Conservation (phyloP, 2,329 filamentous ascomycete genomes). For the Monilinia fructicola region DNA sequence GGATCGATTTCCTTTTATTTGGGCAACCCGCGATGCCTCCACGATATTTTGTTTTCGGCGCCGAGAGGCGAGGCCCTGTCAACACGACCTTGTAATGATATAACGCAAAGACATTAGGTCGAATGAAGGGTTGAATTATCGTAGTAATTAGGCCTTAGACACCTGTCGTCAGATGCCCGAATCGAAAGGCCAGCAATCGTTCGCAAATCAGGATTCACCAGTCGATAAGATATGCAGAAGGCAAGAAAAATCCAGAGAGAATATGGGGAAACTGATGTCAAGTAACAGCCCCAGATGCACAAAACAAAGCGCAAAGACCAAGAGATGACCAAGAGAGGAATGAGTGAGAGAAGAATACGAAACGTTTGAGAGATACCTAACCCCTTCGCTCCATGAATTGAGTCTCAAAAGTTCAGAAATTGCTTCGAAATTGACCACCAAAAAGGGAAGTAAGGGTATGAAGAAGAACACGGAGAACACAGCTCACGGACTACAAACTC, state of each 20-base stretch:
- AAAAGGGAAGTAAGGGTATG: constrained; percentile 19
- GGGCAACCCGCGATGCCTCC: constrained; percentile 31
- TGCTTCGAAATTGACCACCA: constrained; percentile 20
- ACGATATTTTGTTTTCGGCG: constrained; percentile 17
- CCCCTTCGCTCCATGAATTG: constrained; percentile 18
- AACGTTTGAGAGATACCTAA: constrained; percentile 31
- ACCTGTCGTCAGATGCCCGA: constrained; percentile 18
- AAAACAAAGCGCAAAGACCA: constrained; percentile 25
- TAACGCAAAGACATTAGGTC: constrained; percentile 34
- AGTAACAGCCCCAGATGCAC: constrained; percentile 21
- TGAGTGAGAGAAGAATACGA: constrained; percentile 31
- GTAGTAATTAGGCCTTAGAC: background rate
- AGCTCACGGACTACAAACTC: constrained; percentile 18
- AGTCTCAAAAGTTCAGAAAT: constrained; percentile 17
- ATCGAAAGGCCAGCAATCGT: constrained; percentile 30
- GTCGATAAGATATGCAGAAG: constrained; percentile 16
- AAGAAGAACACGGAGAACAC: constrained; percentile 6
- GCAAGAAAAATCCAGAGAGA: constrained; percentile 23
- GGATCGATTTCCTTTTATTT: constrained; percentile 25
- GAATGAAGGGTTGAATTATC: constrained; percentile 28
- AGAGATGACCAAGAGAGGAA: constrained; percentile 34
- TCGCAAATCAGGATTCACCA: constrained; percentile 18
- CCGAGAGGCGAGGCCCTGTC: constrained; percentile 27
- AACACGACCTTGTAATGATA: constrained; percentile 33
- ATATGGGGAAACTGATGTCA: constrained; percentile 23